A percentile compares a stretch with the other conserved stretches of the same genome.
These are phyloP conservation scores for Mrakia gelida DNA, from an alignment of 768 basidiomycete genomes.

Conservation along the genomic window DNA sequence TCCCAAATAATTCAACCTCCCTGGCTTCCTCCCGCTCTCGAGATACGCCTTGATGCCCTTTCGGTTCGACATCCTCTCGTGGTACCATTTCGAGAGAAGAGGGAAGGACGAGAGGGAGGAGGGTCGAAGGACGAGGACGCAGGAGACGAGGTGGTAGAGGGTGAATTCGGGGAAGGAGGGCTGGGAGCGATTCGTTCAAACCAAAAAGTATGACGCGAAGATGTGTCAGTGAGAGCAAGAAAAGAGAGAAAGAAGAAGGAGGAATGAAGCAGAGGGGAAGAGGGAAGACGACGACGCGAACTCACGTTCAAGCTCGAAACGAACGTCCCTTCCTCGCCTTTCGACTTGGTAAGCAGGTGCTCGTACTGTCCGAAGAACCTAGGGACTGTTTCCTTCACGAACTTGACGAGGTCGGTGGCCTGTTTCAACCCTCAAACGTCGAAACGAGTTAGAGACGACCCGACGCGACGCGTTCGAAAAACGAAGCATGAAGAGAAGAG, in stretches of 20 bases:
- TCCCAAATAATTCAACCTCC: neutral
- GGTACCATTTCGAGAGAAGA: neutral
- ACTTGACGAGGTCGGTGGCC: neutral
- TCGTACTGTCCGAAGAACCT: neutral
- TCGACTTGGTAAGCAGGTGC: neutral
- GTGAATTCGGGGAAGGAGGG: neutral
- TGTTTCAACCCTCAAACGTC: too few relatives aligned
- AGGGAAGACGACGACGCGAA: neutral
- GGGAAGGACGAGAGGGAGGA: neutral
- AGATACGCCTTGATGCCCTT: neutral
- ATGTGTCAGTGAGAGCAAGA: neutral
- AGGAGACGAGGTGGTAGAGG: neutral
- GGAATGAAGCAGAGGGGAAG: neutral
- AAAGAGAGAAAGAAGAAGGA: neutral
- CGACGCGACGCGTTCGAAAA: neutral
- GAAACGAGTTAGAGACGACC: neutral
- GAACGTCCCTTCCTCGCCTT: neutral
- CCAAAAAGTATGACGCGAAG: too few relatives aligned
- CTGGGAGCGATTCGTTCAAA: too few relatives aligned
- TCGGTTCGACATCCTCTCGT: neutral
- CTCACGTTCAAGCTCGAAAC: neutral
- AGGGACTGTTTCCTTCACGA: neutral
- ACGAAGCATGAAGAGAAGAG: too few relatives aligned
- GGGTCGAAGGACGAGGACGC: neutral
- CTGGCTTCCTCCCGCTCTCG: neutral